Evolutionary conservation across 805 yeast species (phyloP), one percentile per base, ranked within the genome.

Genomic region (Zygotorulaspora sp.): DNA sequence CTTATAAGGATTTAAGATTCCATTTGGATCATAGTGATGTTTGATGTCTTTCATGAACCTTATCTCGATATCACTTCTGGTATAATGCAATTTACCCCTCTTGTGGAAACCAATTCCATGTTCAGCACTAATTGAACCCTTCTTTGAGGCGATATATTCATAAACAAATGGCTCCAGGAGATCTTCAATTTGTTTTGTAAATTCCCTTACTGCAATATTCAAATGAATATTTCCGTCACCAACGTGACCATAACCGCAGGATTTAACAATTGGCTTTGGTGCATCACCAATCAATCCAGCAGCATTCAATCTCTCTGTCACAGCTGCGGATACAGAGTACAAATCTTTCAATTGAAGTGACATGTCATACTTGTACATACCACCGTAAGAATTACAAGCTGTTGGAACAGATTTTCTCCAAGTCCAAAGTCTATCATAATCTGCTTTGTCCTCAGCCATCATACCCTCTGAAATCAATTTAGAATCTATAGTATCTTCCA

Each of bases 71-170:
- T 72, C 78, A 47, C 77, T 74, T 69, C 88, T 88, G 41, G 89
- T 74, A 67, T 88, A 88, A 15, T 80, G 80, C 48, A 88, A 71
- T 57, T 83, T 88, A 52, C 83, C 82, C 51, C 79, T 84, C 78
- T 88, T 88, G 57, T 88, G 95, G 75, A 88, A 83, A 1, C 96
- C 96, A 42, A 88, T 71, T 10, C 96, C 96, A 60, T 88, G 96
- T 63, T 88, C 96, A 14, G 96, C 96, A 34, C 90, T 80, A 38
- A 88, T 81, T 3, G 95, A 86, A 19, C 96, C 96, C 26, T 76
- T 67, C 53, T 58, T 71, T 62, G 52, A 46, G 12, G 61, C 55
- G 40, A 88, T 81, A 83, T 90, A 87, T 65, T 88, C 92, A 56
- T 84, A 88, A 21, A 88, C 90, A 62, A 81, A 88, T 30, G 96